phyloP scores from a whole-genome alignment of 148 eudicot genomes.

The Silene uniflora region DNA sequence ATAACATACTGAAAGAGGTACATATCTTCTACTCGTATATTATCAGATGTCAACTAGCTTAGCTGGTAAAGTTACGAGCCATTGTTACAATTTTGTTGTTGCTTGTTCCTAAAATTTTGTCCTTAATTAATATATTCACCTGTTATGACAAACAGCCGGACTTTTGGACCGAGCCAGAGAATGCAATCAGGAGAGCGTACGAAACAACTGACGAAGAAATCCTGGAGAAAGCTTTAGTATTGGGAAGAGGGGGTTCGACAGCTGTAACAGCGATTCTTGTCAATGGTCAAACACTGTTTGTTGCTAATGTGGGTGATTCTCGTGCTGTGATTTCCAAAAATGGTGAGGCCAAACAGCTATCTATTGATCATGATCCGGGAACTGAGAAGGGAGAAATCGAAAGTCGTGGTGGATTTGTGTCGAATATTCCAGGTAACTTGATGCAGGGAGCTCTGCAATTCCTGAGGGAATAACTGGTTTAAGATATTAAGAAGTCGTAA shows the following conservation, averaged over 20 bases:
- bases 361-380: slow-evolving; percentile 61
- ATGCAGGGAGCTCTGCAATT: too few relatives aligned
- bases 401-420: slow-evolving; percentile 40
- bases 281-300: slow-evolving; percentile 46
- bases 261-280: slow-evolving; percentile 76
- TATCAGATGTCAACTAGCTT: too few relatives aligned
- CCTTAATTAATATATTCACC: slow-evolving; percentile 4
- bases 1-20: slow-evolving; percentile 60
- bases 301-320: slow-evolving; percentile 76
- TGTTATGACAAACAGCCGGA: slow-evolving; percentile 33
- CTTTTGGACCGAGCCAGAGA: slow-evolving; percentile 54
- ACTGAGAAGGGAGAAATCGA: slow-evolving; percentile 33
- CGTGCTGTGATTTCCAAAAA: slow-evolving; percentile 54
- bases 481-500: too few relatives aligned
- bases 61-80: too few relatives aligned
- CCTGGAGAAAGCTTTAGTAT: slow-evolving; percentile 36
- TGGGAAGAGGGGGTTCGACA: slow-evolving; percentile 71
- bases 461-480: too few relatives aligned
- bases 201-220: slow-evolving; percentile 45
- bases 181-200: slow-evolving; percentile 52
- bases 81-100: too few relatives aligned
- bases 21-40: too few relatives aligned
- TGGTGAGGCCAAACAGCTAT: slow-evolving; percentile 51
- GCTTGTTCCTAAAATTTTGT: background rate
- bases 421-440: slow-evolving; percentile 34